A percentile compares a stretch with the other conserved stretches of the same genome.
Conservation (phyloP, 108 stramenopile genomes). For the Discostella stelligeroides region DNA sequence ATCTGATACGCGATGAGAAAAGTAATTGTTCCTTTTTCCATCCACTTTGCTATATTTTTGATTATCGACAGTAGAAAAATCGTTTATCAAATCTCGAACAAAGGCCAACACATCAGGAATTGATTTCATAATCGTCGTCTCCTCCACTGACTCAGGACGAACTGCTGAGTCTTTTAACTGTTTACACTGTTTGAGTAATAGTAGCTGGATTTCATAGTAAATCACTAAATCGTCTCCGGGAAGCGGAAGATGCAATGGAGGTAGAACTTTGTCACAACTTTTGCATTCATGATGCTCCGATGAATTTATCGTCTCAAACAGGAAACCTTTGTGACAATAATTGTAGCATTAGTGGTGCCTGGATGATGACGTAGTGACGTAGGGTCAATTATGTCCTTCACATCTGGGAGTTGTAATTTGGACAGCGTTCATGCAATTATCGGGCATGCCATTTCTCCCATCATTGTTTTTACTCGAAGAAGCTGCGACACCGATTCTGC, state of each 20-base stretch:
- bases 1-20: slow-evolving; percentile 11
- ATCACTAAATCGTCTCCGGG: slow-evolving; percentile 51
- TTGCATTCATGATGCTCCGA: not conserved
- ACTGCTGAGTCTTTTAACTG: not conserved
- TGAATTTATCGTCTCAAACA: slow-evolving; percentile 16
- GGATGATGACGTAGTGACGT: not conserved
- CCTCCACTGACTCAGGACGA: slow-evolving; percentile 24
- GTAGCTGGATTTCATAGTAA: slow-evolving; percentile 62
- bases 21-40: slow-evolving; percentile 7
- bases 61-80: not conserved
- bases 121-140: slow-evolving; percentile 20
- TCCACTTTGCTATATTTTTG: not conserved
- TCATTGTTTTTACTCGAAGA: not conserved
- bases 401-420: not conserved
- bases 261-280: not conserved
- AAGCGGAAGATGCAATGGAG: slow-evolving; percentile 26
- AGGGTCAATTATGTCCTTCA: not conserved
- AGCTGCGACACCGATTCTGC: not conserved
- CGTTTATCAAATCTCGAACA: slow-evolving; percentile 16
- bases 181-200: slow-evolving; percentile 47
- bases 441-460: not conserved
- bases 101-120: slow-evolving; percentile 15
- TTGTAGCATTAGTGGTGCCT: slow-evolving; percentile 9
- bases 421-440: not conserved
- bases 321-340: slow-evolving; percentile 34